Evolutionary conservation across 306 rosid species (phyloP).

Genomic region (Cyclanthera cordifolia): DNA sequence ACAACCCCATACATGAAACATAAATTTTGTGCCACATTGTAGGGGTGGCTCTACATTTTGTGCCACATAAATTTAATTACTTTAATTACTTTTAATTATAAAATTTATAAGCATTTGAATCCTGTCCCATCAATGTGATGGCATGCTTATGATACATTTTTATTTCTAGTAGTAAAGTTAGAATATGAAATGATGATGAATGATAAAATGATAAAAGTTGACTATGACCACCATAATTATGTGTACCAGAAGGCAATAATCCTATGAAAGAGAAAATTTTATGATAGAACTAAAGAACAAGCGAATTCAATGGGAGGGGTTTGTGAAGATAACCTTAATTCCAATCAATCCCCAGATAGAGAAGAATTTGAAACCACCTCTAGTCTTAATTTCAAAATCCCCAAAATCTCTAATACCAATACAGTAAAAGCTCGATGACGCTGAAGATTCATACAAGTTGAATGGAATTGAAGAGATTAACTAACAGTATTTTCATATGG

Average conservation of each 20-base stretch:
- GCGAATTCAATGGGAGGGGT: background rate
- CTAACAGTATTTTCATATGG: background rate
- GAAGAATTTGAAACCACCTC: background rate
- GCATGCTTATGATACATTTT: background rate
- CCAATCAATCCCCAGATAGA: background rate
- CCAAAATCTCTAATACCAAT: background rate
- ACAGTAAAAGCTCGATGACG: background rate
- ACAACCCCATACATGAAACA: too few species aligned
- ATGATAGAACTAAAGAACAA: too few species aligned
- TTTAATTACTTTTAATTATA: too few species aligned
- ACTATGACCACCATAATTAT: background rate
- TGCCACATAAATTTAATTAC: too few species aligned
- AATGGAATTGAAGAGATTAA: background rate
- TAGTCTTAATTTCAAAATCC: background rate
- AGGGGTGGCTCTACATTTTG: too few species aligned
- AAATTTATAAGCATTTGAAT: background rate
- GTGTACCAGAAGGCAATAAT: background rate
- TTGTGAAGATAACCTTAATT: background rate
- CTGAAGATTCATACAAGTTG: background rate
- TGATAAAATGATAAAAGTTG: background rate
- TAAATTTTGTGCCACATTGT: too few species aligned
- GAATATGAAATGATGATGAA: slow-evolving; percentile 5
- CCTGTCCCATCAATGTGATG: too few species aligned
- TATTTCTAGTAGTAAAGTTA: background rate
- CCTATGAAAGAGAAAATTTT: too few species aligned